Base-by-base conservation (phyloP, 2,329 filamentous ascomycete genomes). In the Ramularia collo-cygni region DNA sequence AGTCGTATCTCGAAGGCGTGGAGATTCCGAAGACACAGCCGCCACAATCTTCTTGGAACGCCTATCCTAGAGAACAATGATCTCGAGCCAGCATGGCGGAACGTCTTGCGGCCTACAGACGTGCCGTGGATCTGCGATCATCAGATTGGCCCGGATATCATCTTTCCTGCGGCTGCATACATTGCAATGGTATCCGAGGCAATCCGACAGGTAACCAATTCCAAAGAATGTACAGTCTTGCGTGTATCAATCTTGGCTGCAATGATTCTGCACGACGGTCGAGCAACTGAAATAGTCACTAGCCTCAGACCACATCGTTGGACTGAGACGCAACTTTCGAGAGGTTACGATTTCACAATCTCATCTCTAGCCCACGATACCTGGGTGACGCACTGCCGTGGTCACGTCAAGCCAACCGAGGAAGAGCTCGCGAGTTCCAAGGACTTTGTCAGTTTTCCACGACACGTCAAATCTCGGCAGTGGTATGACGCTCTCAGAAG, bases 61-160 rank as follows among this genome's bases (percentile, higher is more conserved):
- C 35, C 28, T 6, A 35, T 13, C 13, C 12, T 18, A 29, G n/a
- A 24, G 14, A n/a, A 9, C 15, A 38, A 30, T 35, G 26, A 35
- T 19, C 15, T 17, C 7, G 40, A 38, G n/a, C 28, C 35, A 14
- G 19, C 14, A 6, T 43, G 40, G 36, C 13, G 35, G 10, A 43
- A 43, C 17, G 17, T 36, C 27, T 15, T 44, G 17, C 17, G 27
- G 5, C 12, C 32, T 4, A 24, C 21, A 1, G 54, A 61, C 13
- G 29, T 55, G 1, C 48, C 56, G 2, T 64, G 60, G 62, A 34
- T 65, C 7, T 34, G 39, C n/a, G 55, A 56, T 13, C 62, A 65
- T 39, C 35, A 51, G 8, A 42, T 64, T 6, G 44, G 54, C 14
- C 48, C 40, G 8, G 45, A 51, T 14, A 49, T 51, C 16, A 44